Conservation (phyloP, 805 yeast genomes). For the Candida sithepensis region DNA sequence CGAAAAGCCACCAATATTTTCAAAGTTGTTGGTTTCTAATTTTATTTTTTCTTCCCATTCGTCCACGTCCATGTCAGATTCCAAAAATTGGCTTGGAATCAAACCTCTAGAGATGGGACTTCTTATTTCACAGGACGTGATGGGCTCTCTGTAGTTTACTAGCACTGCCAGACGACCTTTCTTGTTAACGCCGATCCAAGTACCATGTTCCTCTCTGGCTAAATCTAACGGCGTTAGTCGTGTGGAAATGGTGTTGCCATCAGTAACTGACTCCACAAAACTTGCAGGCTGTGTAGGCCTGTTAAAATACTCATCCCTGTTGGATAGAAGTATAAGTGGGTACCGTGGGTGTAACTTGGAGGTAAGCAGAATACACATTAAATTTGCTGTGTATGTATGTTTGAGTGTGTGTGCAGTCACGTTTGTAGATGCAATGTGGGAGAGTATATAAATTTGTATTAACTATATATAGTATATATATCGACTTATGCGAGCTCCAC, state of each 20-base stretch:
- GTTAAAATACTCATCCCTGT: constrained; percentile 80
- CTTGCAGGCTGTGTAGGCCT: constrained; percentile 66
- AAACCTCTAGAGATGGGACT: constrained; percentile 41
- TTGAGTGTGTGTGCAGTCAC: too few relatives aligned
- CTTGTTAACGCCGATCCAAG: constrained; percentile 77
- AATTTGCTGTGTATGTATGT: too few relatives aligned
- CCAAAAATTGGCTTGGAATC: constrained; percentile 39
- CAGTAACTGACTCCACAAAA: constrained; percentile 23
- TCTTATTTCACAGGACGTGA: constrained; percentile 14
- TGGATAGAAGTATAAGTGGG: constrained; percentile 73
- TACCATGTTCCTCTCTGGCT: constrained; percentile 72
- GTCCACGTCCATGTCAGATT: constrained; percentile 30
- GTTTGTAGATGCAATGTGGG: too few relatives aligned
- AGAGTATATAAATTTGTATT: too few relatives aligned
- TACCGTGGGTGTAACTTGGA: constrained; percentile 69
- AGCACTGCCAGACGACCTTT: constrained; percentile 65
- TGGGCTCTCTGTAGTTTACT: constrained; percentile 65
- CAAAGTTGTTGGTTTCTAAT: constrained; percentile 25
- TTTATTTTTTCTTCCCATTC: constrained; percentile 43
- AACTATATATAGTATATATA: too few relatives aligned
- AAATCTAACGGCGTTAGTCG: constrained; percentile 67
- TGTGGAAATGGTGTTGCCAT: background rate
- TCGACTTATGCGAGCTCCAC: too few relatives aligned
- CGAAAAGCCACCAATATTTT: constrained; percentile 59
- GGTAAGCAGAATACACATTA: constrained; percentile 80